phyloP scores from a whole-genome alignment of 441 rosid genomes.

The Raphanus hybrid region DNA sequence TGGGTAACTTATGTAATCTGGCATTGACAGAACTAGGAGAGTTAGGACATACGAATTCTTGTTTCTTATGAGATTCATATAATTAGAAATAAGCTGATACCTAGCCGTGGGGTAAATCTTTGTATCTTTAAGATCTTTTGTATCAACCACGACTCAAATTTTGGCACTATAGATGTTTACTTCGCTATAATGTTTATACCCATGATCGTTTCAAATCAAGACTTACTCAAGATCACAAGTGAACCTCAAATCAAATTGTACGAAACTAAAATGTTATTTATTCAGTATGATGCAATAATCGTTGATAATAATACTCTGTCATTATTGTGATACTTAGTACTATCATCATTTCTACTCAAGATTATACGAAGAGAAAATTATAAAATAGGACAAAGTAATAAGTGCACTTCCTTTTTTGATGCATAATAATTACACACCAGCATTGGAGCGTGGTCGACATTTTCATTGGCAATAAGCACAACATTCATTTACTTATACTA shows the following conservation, averaged over 20 bases:
- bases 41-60: neutral
- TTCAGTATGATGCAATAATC: neutral
- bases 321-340: slow-evolving; percentile 1
- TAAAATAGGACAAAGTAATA: neutral
- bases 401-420: slow-evolving; percentile 2
- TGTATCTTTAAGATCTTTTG: neutral
- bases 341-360: slow-evolving; percentile 17
- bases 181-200: neutral
- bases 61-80: neutral
- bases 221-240: neutral
- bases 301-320: neutral
- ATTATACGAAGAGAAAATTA: slow-evolving; percentile 13
- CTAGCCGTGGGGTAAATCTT: neutral
- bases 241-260: neutral
- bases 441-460: slow-evolving; percentile 35
- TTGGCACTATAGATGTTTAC: neutral
- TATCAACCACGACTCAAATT: neutral
- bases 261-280: neutral
- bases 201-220: neutral
- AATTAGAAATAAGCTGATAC: neutral
- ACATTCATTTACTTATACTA: slow-evolving; percentile 12
- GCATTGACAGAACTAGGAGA: neutral
- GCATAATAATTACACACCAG: slow-evolving; percentile 26
- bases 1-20: neutral
- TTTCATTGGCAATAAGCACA: slow-evolving; percentile 34